phyloP scores from a whole-genome alignment of 495 filamentous ascomycete species.

The Thermochaetoides thermophila region DNA sequence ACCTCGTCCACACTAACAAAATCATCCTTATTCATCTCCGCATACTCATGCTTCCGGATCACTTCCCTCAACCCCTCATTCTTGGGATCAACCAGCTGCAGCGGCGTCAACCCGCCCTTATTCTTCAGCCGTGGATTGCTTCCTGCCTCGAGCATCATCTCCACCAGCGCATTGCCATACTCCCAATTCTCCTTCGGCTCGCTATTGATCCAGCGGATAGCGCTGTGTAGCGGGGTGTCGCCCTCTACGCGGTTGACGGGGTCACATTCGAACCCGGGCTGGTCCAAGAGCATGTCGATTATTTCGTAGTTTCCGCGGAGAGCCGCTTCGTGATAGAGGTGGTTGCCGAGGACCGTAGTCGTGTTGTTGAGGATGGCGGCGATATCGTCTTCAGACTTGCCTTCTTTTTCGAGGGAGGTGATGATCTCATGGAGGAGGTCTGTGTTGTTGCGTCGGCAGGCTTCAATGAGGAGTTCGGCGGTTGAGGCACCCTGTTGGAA shows the following conservation, averaged over 20 bases:
- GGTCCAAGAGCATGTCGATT: conserved; percentile 85
- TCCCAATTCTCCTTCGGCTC: conserved; percentile 41
- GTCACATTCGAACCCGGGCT: conserved; percentile 89
- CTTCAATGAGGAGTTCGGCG: conserved; percentile 77
- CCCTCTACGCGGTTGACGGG: conserved; percentile 63
- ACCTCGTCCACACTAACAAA: conserved; percentile 27
- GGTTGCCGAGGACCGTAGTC: conserved; percentile 69
- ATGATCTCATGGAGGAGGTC: conserved; percentile 56
- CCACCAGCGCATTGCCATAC: conserved; percentile 54
- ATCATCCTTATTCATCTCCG: conserved; percentile 34
- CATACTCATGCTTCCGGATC: conserved; percentile 68
- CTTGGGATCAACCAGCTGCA: conserved; percentile 57
- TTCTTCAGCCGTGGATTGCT: conserved; percentile 36
- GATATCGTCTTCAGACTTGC: conserved; percentile 35
- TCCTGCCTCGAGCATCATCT: conserved; percentile 89
- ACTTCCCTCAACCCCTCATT: conserved; percentile 51
- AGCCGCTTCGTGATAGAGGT: conserved; percentile 81
- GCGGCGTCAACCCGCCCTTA: conserved; percentile 52
- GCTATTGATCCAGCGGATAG: conserved; percentile 69
- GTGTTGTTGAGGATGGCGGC: conserved; percentile 70
- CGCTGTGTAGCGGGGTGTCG: conserved; percentile 83
- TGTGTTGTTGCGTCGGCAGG: conserved; percentile 82
- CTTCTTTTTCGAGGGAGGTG: conserved; percentile 9
- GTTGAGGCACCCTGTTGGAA: conserved; percentile 64
- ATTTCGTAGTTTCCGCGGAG: conserved; percentile 78